These are phyloP conservation scores for Phytophthora foliorum DNA, from an alignment of 352 stramenopile species.

Conservation along the genomic window DNA sequence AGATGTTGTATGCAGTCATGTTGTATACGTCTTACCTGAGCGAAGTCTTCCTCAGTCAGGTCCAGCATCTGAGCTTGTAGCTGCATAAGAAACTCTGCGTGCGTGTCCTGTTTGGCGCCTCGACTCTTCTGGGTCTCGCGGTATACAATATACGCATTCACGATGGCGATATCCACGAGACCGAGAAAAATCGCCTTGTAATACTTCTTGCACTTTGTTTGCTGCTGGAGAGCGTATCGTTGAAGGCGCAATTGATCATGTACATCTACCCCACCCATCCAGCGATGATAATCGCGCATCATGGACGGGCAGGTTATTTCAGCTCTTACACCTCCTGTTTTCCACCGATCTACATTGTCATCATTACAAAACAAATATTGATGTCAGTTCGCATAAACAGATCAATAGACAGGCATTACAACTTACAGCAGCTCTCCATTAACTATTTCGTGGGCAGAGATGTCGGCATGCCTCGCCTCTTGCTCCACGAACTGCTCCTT, in stretches of 20 bases:
- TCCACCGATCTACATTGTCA: background rate
- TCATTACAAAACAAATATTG: background rate
- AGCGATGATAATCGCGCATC: background rate
- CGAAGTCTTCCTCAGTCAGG: background rate
- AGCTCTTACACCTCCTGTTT: background rate
- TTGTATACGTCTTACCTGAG: background rate
- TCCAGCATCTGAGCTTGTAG: background rate
- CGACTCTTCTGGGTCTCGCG: background rate
- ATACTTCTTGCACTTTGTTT: background rate
- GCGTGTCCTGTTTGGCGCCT: background rate
- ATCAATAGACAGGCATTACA: background rate
- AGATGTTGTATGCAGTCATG: background rate
- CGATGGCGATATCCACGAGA: background rate
- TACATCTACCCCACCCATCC: background rate
- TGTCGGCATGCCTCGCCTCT: slow-evolving; percentile 1
- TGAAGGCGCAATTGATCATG: background rate
- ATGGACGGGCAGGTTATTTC: background rate
- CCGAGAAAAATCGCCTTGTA: background rate
- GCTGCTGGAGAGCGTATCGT: background rate
- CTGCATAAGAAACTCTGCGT: background rate
- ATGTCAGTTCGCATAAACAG: background rate
- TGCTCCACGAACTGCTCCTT: background rate
- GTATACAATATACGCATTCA: background rate
- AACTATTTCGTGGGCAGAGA: slow-evolving; percentile 8
- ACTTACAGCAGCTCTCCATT: background rate